phyloP scores from a whole-genome alignment of 2,329 filamentous ascomycete genomes.

The Beauveria sp. region DNA sequence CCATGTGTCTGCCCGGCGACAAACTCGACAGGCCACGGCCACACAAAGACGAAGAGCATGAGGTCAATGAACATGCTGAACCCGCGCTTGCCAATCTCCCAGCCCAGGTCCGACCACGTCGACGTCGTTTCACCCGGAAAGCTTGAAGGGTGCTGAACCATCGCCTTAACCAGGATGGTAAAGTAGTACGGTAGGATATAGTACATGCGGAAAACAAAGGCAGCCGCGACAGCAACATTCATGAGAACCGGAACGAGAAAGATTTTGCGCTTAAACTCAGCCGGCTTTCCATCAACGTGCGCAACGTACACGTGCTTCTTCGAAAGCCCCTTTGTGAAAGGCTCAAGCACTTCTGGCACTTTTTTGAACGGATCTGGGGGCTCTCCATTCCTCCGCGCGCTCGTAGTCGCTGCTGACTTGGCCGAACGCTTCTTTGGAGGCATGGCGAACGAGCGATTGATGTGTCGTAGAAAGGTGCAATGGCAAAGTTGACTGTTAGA shows the following conservation, averaged over 20 bases:
- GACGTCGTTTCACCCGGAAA: conserved; percentile 54
- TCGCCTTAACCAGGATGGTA: conserved; percentile 52
- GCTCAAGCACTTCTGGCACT: conserved; percentile 53
- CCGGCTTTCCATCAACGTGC: conserved; percentile 68
- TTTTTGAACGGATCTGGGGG: conserved; percentile 61
- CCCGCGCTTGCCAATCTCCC: conserved; percentile 52
- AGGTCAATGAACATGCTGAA: conserved; percentile 69
- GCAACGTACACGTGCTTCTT: conserved; percentile 70
- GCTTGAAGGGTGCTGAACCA: conserved; percentile 60
- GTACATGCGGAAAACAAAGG: conserved; percentile 63
- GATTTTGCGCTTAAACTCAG: conserved; percentile 69
- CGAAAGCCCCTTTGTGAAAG: conserved; percentile 61
- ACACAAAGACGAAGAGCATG: conserved; percentile 57
- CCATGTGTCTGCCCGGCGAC: conserved; percentile 49
- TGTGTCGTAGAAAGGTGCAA: neutral
- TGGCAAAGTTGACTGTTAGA: neutral
- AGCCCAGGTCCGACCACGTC: conserved; percentile 48
- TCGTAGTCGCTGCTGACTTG: conserved; percentile 20
- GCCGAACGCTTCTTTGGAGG: conserved; percentile 26
- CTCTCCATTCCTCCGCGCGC: conserved; percentile 20
- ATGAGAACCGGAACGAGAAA: conserved; percentile 73
- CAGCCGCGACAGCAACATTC: conserved; percentile 58
- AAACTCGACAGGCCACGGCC: conserved; percentile 69
- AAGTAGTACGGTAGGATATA: conserved; percentile 67
- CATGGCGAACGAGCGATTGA: conserved; percentile 7